Conservation (phyloP, 306 rosid genomes). For the Citrullus amarus region DNA sequence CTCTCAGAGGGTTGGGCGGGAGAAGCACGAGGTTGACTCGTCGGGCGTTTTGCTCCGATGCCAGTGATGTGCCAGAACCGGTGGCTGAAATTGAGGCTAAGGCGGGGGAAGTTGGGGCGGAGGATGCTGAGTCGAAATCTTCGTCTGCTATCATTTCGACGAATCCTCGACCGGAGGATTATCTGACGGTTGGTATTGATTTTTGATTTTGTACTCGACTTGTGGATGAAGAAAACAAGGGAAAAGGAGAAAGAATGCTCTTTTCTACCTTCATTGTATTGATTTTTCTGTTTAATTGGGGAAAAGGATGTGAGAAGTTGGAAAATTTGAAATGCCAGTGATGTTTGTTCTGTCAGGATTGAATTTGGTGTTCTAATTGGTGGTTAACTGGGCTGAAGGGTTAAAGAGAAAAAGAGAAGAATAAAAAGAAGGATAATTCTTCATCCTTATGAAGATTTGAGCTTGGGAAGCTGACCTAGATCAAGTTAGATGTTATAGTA, state of each 20-base stretch:
- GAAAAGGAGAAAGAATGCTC: not conserved
- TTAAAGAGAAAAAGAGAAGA: not conserved
- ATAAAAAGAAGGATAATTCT: not conserved
- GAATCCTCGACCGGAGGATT: conserved; percentile 86
- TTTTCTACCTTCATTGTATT: not conserved
- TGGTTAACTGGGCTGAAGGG: not conserved
- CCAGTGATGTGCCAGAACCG: conserved; percentile 47
- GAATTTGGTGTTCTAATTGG: not conserved
- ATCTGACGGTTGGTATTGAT: conserved; percentile 59
- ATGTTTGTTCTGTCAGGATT: not conserved
- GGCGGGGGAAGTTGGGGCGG: conserved; percentile 33
- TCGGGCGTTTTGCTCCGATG: conserved; percentile 65
- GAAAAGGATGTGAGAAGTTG: not conserved
- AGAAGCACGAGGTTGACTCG: conserved; percentile 23
- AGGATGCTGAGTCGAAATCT: conserved; percentile 32
- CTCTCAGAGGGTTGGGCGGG: conserved; percentile 27
- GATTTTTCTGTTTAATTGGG: not conserved
- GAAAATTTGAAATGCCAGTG: not conserved
- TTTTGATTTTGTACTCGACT: conserved; percentile 3
- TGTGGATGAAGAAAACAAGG: not conserved
- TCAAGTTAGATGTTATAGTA: not conserved
- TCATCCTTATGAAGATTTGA: not conserved
- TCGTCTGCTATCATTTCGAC: conserved; percentile 79
- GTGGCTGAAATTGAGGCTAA: conserved; percentile 40
- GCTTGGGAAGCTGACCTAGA: not conserved